Conservation (phyloP, 73 alveolate genomes). For the Paramecium caudatum region DNA sequence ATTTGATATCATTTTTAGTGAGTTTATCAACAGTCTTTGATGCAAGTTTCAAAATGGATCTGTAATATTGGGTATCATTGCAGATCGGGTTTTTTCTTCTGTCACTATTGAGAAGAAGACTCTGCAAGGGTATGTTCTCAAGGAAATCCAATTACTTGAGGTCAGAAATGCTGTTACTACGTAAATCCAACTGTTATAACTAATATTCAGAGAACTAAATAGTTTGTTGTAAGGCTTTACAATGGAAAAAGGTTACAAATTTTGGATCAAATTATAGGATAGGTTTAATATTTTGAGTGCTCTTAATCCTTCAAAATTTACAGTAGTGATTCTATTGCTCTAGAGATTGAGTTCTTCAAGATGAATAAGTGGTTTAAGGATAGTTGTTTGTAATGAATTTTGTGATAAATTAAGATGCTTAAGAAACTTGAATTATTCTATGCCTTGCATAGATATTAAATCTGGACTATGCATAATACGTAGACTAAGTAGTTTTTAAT, state of each 20-base stretch:
- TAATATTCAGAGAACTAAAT: conserved; percentile 16
- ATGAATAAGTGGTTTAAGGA: not conserved
- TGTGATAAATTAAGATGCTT: conserved; percentile 30
- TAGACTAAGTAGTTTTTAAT: not conserved
- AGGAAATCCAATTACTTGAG: conserved; percentile 20
- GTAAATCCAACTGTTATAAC: conserved; percentile 2
- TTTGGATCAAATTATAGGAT: conserved; percentile 29
- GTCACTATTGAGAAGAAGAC: conserved; percentile 29
- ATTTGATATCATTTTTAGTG: conserved; percentile 17
- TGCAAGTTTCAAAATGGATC: not conserved
- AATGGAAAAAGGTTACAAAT: conserved; percentile 36
- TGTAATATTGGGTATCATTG: not conserved
- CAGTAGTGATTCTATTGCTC: conserved; percentile 28
- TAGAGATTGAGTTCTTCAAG: conserved; percentile 23
- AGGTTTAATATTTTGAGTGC: not conserved
- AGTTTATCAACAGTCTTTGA: conserved; percentile 39
- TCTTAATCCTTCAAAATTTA: conserved; percentile 55
- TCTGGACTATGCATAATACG: conserved; percentile 66
- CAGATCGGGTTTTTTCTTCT: conserved; percentile 53
- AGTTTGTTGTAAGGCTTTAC: not conserved
- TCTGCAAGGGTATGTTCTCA: not conserved
- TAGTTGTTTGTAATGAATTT: conserved; percentile 16
- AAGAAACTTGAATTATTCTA: conserved; percentile 32
- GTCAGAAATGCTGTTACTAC: conserved; percentile 28
- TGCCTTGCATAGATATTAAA: conserved; percentile 34